Evolutionary conservation across 345 rosid genomes (phyloP).

Genomic region (Populus alba): DNA sequence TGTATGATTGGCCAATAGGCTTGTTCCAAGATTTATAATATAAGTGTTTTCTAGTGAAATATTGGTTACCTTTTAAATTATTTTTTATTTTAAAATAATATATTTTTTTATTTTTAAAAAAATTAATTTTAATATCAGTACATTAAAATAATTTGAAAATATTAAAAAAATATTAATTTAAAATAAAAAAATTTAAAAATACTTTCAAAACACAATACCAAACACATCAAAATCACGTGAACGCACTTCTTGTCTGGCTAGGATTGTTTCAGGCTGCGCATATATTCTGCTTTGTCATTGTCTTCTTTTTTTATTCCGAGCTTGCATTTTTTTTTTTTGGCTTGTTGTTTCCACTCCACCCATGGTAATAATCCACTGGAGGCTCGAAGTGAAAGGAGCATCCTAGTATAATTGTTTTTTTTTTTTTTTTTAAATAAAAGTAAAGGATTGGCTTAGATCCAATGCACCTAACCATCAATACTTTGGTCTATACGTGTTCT

Average conservation of each 20-base stretch:
- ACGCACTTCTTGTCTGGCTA: neutral
- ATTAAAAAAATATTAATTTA: too few species aligned
- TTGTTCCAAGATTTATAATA: neutral
- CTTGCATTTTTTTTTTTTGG: neutral
- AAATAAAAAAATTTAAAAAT: too few species aligned
- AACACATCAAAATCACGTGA: neutral
- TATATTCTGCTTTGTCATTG: neutral
- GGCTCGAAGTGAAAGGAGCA: too few species aligned
- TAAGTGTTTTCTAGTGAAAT: too few species aligned
- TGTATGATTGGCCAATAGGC: neutral
- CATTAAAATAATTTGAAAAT: too few species aligned
- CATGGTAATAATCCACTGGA: too few species aligned
- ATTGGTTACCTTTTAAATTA: too few species aligned
- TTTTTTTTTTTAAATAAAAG: neutral
- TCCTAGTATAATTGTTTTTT: neutral
- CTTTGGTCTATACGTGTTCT: neutral
- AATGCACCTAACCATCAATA: neutral
- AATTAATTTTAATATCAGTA: too few species aligned
- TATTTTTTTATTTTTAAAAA: too few species aligned
- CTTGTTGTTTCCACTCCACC: neutral
- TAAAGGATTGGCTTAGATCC: neutral
- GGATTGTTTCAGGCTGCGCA: neutral
- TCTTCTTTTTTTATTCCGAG: neutral
- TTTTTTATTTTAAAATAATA: too few species aligned
- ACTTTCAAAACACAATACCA: too few species aligned